A percentile compares a stretch with the other conserved stretches of the same genome.
These are phyloP conservation scores for Colletotrichum liriopes DNA, from an alignment of 2,329 filamentous ascomycete species.

Conservation along the genomic window DNA sequence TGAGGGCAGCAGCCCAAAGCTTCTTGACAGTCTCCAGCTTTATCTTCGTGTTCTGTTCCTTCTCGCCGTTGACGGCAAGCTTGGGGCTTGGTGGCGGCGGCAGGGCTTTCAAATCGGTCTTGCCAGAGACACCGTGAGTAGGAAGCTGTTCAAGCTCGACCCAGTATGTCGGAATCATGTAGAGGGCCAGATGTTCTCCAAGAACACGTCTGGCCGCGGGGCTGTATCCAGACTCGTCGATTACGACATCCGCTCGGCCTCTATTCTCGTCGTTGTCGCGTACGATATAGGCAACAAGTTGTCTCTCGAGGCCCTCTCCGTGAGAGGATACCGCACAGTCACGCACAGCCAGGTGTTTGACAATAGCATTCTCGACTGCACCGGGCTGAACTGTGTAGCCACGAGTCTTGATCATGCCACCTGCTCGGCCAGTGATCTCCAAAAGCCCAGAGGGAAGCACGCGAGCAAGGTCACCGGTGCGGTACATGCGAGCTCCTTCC, in stretches of 20 bases:
- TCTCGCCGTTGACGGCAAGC: constrained; percentile 57
- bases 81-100: constrained; percentile 74
- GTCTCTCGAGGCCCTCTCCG: constrained; percentile 82
- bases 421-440: constrained; percentile 83
- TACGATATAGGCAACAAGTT: constrained; percentile 84
- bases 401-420: constrained; percentile 85
- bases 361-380: constrained; percentile 82
- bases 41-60: constrained; percentile 74
- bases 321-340: constrained; percentile 81
- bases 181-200: constrained; percentile 79
- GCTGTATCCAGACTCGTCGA: constrained; percentile 81
- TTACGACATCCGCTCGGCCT: constrained; percentile 73
- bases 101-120: constrained; percentile 81
- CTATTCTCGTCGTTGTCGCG: constrained; percentile 72
- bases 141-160: constrained; percentile 80
- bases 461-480: constrained; percentile 80
- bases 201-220: constrained; percentile 77
- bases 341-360: constrained; percentile 78
- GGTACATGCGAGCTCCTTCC: constrained; percentile 79
- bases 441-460: constrained; percentile 77
- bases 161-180: constrained; percentile 88
- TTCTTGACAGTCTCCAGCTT: constrained; percentile 77
- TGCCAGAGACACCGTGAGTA: constrained; percentile 84
- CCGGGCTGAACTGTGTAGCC: constrained; percentile 85
- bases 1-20: constrained; percentile 80